A percentile compares a stretch with the other conserved stretches of the same genome.
These are phyloP conservation scores for Termitomyces sp. DNA, from an alignment of 768 basidiomycete species.

Conservation along the genomic window DNA sequence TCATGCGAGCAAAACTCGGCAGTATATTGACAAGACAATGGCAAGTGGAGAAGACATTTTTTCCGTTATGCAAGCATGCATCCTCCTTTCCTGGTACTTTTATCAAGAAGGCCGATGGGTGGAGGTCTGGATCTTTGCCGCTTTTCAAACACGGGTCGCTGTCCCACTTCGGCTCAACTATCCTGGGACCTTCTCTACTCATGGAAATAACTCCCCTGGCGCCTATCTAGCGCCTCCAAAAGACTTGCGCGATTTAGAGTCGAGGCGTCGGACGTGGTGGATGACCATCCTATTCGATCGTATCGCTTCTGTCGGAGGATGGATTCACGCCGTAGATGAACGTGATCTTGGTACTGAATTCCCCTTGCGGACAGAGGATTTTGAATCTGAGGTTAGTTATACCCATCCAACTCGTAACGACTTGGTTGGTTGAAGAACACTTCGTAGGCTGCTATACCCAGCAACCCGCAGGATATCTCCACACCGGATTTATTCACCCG, in stretches of 20 bases:
- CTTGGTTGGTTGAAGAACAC: background rate
- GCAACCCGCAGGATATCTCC: conserved; percentile 73
- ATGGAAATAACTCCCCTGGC: conserved; percentile 63
- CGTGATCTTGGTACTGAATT: conserved; percentile 82
- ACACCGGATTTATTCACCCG: conserved; percentile 61
- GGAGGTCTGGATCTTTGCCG: conserved; percentile 89
- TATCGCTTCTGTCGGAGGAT: conserved; percentile 76
- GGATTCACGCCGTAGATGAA: conserved; percentile 84
- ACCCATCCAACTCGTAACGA: background rate
- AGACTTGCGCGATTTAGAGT: conserved; percentile 72
- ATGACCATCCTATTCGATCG: conserved; percentile 87
- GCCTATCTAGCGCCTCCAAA: conserved; percentile 81
- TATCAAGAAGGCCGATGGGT: conserved; percentile 90
- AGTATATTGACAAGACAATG: conserved; percentile 88
- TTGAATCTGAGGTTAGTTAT: conserved; percentile 62
- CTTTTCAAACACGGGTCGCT: conserved; percentile 78
- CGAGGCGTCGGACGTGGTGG: conserved; percentile 84
- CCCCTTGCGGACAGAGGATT: conserved; percentile 71
- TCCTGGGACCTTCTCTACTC: conserved; percentile 76
- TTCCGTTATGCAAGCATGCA: conserved; percentile 82
- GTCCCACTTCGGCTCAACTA: conserved; percentile 82
- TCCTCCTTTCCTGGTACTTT: conserved; percentile 86
- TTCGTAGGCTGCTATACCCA: conserved; percentile 52
- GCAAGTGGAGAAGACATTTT: conserved; percentile 87
- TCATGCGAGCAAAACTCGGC: conserved; percentile 82